A percentile compares a stretch with the other conserved stretches of the same genome.
Evolutionary conservation across 1,284 basidiomycete genomes (phyloP).

Genomic region (Flammula alnicola): DNA sequence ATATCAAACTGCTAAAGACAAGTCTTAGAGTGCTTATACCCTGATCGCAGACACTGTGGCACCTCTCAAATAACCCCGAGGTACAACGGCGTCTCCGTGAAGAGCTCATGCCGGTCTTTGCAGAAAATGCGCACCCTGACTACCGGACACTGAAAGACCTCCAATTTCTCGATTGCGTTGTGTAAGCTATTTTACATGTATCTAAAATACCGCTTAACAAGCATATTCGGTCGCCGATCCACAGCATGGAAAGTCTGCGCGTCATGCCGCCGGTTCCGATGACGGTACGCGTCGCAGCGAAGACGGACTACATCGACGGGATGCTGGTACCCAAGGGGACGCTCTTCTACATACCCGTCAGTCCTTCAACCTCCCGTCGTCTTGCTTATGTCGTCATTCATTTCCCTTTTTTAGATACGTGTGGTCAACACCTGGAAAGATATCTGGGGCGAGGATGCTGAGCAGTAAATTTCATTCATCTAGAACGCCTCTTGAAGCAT

Average conservation of each 20-base stretch:
- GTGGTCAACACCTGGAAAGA: constrained; percentile 51
- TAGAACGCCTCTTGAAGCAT: neutral
- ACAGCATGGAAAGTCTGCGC: constrained; percentile 39
- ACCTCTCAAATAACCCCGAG: constrained; percentile 33
- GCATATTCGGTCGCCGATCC: neutral
- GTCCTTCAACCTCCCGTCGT: neutral
- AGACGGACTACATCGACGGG: constrained; percentile 49
- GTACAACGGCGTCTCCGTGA: constrained; percentile 46
- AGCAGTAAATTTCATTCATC: constrained; percentile 36
- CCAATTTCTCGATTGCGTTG: constrained; percentile 49
- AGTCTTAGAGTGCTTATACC: neutral
- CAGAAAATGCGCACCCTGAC: constrained; percentile 41
- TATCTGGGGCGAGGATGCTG: constrained; percentile 47
- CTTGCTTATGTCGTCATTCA: neutral
- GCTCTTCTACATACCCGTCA: constrained; percentile 49
- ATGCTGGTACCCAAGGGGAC: constrained; percentile 51
- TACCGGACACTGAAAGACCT: constrained; percentile 53
- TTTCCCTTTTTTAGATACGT: constrained; percentile 41
- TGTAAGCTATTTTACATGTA: no score
- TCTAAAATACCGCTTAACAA: no score
- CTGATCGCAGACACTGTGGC: constrained; percentile 40
- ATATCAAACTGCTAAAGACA: neutral
- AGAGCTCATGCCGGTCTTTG: constrained; percentile 44
- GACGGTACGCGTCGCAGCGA: constrained; percentile 46
- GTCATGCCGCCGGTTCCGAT: constrained; percentile 51